phyloP scores from a whole-genome alignment of 2,329 filamentous ascomycete species.

The Colletotrichum nymphaeae region DNA sequence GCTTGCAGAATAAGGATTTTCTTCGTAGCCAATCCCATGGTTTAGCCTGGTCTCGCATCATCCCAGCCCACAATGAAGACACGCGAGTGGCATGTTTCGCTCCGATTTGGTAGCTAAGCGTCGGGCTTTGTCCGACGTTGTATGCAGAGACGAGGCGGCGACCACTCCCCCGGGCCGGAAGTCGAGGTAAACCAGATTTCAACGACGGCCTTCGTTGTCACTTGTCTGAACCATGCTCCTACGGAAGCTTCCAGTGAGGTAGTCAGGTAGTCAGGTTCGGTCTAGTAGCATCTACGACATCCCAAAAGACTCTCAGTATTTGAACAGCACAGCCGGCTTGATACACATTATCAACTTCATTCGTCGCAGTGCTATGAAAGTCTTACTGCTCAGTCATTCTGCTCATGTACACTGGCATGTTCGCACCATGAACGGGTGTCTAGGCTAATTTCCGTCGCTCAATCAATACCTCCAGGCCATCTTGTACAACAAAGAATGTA shows the following conservation, averaged over 20 bases:
- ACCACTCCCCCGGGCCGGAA: not conserved
- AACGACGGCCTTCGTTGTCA: not conserved
- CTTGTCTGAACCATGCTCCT: not conserved
- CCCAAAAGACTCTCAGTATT: too few species aligned
- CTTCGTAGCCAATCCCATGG: conserved; percentile 7
- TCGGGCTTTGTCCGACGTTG: conserved; percentile 25
- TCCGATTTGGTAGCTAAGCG: not conserved
- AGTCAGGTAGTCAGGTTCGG: not conserved
- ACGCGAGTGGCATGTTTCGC: conserved; percentile 17
- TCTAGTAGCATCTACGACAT: not conserved
- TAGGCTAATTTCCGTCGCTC: conserved; percentile 40
- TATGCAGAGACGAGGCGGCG: not conserved
- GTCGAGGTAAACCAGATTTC: not conserved
- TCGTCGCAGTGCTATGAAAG: not conserved
- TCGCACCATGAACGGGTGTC: not conserved
- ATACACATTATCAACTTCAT: not conserved
- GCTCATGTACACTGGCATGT: not conserved
- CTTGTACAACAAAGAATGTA: conserved; percentile 70
- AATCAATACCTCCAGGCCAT: conserved; percentile 64
- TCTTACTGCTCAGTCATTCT: not conserved
- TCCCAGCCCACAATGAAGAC: conserved; percentile 26
- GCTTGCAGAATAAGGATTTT: not conserved
- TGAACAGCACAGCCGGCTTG: fast-evolving
- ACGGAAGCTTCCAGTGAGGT: not conserved
- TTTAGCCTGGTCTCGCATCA: conserved; percentile 6